These are phyloP conservation scores for Athelia sp. DNA, from an alignment of 1,284 basidiomycete genomes.

Conservation along the genomic window DNA sequence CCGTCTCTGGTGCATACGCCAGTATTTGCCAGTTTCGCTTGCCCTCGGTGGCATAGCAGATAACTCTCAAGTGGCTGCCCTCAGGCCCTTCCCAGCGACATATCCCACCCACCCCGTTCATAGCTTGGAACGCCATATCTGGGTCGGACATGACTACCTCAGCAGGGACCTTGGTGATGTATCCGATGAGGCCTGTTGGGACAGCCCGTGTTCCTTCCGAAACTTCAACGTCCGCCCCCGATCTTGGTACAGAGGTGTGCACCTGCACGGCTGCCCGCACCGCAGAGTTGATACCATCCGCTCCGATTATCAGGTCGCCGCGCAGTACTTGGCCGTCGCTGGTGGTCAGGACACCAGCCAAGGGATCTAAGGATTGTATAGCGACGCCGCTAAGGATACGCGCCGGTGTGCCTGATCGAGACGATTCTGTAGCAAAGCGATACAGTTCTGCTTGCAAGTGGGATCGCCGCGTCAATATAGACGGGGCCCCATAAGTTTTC, in stretches of 20 bases:
- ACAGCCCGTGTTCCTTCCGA: background rate
- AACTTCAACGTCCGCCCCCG: background rate
- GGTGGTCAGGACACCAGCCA: background rate
- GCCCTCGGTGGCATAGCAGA: background rate
- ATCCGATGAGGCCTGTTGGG: background rate
- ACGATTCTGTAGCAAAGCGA: background rate
- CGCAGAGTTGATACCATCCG: background rate
- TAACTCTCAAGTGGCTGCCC: background rate
- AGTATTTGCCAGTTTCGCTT: background rate
- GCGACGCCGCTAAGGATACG: background rate
- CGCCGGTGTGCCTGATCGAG: background rate
- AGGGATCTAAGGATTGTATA: background rate
- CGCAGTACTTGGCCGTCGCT: background rate
- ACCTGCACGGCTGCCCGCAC: background rate
- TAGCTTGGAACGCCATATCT: background rate
- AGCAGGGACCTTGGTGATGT: background rate
- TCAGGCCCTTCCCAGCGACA: background rate
- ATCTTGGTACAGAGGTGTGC: background rate
- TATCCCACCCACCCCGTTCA: background rate
- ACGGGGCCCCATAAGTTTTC: background rate
- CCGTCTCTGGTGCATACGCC: background rate
- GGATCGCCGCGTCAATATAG: background rate
- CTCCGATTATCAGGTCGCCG: background rate
- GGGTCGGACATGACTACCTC: background rate
- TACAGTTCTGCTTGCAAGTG: background rate